Evolutionary conservation across 306 rosid species (phyloP).

Genomic region (Casuarina cunninghamiana): DNA sequence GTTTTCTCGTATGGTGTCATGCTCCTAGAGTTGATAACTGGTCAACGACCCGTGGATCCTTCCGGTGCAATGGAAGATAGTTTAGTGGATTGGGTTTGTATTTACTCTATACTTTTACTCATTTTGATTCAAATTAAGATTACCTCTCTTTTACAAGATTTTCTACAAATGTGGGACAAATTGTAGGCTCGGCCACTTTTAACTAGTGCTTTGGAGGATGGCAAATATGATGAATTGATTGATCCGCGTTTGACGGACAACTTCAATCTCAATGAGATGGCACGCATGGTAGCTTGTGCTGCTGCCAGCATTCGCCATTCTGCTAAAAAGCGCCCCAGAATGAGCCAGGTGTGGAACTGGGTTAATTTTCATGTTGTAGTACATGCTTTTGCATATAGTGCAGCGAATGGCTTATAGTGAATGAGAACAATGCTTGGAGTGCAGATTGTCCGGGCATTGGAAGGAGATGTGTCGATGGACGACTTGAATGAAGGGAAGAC

Average conservation of each 20-base stretch:
- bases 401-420: background rate
- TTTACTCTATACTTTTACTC: background rate
- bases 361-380: too few relatives aligned
- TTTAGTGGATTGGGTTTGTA: constrained; percentile 92
- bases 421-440: background rate
- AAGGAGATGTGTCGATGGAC: constrained; percentile 69
- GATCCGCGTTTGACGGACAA: constrained; percentile 60
- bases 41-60: constrained; percentile 75
- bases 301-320: constrained; percentile 91
- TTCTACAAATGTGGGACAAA: constrained; percentile 17
- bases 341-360: constrained; percentile 68
- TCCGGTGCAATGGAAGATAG: constrained; percentile 63
- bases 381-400: too few relatives aligned
- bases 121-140: background rate
- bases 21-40: constrained; percentile 81
- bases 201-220: constrained; percentile 55
- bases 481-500: constrained; percentile 68
- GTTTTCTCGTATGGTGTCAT: constrained; percentile 92
- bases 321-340: constrained; percentile 67
- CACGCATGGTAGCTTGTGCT: constrained; percentile 76
- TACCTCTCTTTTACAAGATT: background rate
- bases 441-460: constrained; percentile 73
- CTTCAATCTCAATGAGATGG: constrained; percentile 58
- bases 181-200: constrained; percentile 83
- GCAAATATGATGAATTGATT: constrained; percentile 54